A percentile compares a stretch with the other conserved stretches of the same genome.
phyloP scores from a whole-genome alignment of 108 stramenopile genomes.

The Fragilariopsis cylindrus region DNA sequence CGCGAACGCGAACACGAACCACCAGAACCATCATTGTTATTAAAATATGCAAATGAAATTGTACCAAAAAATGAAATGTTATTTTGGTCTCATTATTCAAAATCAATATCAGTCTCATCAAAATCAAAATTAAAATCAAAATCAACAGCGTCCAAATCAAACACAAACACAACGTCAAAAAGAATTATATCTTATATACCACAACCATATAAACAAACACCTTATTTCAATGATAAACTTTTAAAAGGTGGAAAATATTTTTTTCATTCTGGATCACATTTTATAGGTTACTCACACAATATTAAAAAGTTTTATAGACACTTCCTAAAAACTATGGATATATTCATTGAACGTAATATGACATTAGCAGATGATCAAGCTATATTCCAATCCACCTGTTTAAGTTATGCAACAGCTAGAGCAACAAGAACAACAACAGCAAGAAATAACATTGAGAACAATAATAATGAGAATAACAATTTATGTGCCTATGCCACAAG shows the following conservation, averaged over 20 bases:
- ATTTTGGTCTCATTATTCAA: conserved; percentile 2
- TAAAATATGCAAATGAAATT: conserved; percentile 28
- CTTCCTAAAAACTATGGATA: conserved; percentile 41
- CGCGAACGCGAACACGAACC: not conserved
- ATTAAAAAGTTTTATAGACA: too few relatives aligned
- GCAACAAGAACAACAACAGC: not conserved
- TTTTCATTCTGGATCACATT: conserved; percentile 54
- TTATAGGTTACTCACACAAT: too few relatives aligned
- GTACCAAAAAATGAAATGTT: conserved; percentile 37
- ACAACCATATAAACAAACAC: conserved; percentile 24
- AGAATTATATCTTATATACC: conserved; percentile 44
- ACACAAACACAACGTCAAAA: not conserved
- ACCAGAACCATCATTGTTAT: conserved; percentile 25
- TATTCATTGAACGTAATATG: conserved; percentile 40
- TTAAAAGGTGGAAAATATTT: conserved; percentile 33
- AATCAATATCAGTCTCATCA: not conserved
- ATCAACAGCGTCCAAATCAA: not conserved
- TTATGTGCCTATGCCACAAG: not conserved
- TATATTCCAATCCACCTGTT: conserved; percentile 45
- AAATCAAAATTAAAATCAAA: not conserved
- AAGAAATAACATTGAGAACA: not conserved
- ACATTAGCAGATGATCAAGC: conserved; percentile 60
- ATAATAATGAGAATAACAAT: not conserved
- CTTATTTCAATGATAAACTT: conserved; percentile 43
- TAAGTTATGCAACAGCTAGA: not conserved